Evolutionary conservation across 768 basidiomycete genomes (phyloP).

Genomic region (Lactifluus rugatus): DNA sequence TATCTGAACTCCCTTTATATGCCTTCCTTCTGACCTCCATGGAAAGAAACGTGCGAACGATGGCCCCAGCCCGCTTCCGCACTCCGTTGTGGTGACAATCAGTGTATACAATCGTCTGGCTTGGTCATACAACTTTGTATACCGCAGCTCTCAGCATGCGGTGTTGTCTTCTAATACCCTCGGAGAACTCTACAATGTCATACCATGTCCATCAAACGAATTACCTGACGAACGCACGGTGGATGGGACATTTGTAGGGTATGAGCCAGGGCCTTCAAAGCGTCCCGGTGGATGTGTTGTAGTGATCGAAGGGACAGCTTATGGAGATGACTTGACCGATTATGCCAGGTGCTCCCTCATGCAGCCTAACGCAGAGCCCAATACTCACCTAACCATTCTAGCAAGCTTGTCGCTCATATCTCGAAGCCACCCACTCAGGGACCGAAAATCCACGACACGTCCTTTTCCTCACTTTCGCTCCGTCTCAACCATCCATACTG

Average conservation of each 20-base stretch:
- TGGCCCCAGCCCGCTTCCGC: constrained; percentile 16
- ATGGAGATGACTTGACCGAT: constrained; percentile 48
- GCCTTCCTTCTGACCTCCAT: constrained; percentile 7
- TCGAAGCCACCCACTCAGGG: constrained; percentile 26
- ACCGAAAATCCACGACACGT: constrained; percentile 38
- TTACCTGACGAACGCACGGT: constrained; percentile 34
- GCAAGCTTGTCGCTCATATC: constrained; percentile 38
- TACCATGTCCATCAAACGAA: constrained; percentile 57
- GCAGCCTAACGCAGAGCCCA: background rate
- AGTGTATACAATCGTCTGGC: constrained; percentile 51
- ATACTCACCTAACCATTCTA: constrained; percentile 22
- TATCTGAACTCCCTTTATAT: background rate
- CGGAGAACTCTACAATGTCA: constrained; percentile 44
- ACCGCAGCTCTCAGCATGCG: constrained; percentile 58
- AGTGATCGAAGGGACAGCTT: constrained; percentile 51
- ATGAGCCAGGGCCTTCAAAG: constrained; percentile 20
- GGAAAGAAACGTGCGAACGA: constrained; percentile 5
- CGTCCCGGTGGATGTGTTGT: constrained; percentile 37
- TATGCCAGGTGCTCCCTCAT: constrained; percentile 45
- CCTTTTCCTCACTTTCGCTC: constrained; percentile 45
- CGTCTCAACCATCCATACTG: constrained; percentile 72
- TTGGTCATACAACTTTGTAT: constrained; percentile 51
- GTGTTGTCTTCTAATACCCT: constrained; percentile 66
- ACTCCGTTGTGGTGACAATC: constrained; percentile 45
- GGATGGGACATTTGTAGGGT: constrained; percentile 28